A percentile compares a stretch with the other conserved stretches of the same genome.
Conservation (phyloP, 2,329 filamentous ascomycete species). For the Phialemoniopsis sp. region DNA sequence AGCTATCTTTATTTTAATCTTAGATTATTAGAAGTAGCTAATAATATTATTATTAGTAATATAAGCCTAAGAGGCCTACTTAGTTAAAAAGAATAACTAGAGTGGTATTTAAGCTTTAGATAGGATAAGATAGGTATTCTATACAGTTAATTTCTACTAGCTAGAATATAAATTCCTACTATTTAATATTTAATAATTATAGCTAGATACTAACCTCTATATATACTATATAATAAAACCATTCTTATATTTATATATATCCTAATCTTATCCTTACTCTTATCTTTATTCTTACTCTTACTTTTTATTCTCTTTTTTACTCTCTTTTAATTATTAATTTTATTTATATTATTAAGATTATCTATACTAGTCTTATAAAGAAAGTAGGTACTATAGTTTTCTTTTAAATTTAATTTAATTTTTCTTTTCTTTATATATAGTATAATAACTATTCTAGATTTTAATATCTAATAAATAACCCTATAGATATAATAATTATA, state of each 20-base stretch:
- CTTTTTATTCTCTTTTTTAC: constrained; percentile 1
- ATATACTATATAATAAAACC: constrained; percentile 1
- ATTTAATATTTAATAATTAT: background rate
- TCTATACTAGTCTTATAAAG: background rate
- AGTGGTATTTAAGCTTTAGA: too few relatives aligned
- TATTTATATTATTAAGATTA: constrained; percentile 2
- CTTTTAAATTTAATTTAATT: constrained; percentile 3
- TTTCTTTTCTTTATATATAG: constrained; percentile 1
- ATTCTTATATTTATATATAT: constrained; percentile 2
- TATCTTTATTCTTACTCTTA: constrained; percentile 3
- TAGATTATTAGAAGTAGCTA: too few relatives aligned
- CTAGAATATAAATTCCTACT: constrained; percentile 1
- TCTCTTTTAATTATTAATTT: background rate
- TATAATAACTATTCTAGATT: constrained; percentile 2
- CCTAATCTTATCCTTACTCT: constrained; percentile 4
- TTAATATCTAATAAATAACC: background rate
- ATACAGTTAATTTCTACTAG: background rate
- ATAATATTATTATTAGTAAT: too few relatives aligned
- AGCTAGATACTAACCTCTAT: background rate
- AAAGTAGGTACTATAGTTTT: constrained; percentile 3
- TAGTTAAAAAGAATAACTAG: too few relatives aligned
- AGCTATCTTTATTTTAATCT: too few relatives aligned
- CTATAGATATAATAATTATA: constrained; percentile 2
- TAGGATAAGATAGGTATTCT: background rate
- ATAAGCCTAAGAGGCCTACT: too few relatives aligned